phyloP scores from a whole-genome alignment of 495 filamentous ascomycete species.

The Aspergillus olivimuriae region DNA sequence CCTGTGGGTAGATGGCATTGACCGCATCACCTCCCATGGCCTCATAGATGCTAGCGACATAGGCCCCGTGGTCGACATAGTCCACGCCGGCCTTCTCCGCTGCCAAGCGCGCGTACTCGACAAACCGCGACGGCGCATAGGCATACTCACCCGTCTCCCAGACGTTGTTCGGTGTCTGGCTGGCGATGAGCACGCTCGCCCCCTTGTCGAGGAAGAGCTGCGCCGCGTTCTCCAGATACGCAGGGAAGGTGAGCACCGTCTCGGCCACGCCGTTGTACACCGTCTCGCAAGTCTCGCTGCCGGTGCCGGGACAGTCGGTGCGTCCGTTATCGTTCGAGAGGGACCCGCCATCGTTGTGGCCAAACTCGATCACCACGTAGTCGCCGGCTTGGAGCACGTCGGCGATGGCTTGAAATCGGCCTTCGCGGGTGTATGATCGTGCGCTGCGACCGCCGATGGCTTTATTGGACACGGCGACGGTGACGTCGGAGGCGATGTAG shows the following conservation, averaged over 20 bases:
- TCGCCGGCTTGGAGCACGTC: conserved; percentile 42
- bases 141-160: conserved; percentile 51
- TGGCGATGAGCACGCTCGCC: conserved; percentile 55
- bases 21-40: conserved; percentile 38
- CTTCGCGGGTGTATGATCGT: conserved; percentile 54
- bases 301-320: conserved; percentile 49
- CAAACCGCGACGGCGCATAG: conserved; percentile 44
- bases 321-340: conserved; percentile 54
- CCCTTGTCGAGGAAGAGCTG: conserved; percentile 49
- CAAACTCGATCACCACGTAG: conserved; percentile 57
- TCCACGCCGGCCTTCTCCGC: conserved; percentile 36
- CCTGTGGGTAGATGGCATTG: conserved; percentile 49
- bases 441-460: conserved; percentile 54
- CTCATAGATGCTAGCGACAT: conserved; percentile 46
- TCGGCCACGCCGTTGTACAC: conserved; percentile 45
- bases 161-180: conserved; percentile 56
- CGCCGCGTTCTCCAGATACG: conserved; percentile 51
- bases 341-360: conserved; percentile 61
- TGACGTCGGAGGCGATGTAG: conserved; percentile 44
- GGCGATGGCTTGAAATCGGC: conserved; percentile 51
- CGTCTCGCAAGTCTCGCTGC: conserved; percentile 48
- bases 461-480: conserved; percentile 46
- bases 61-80: conserved; percentile 58
- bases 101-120: conserved; percentile 48
- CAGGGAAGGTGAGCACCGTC: conserved; percentile 51